phyloP scores from a whole-genome alignment of 2,329 filamentous ascomycete genomes.

The Trichoderma pleuroti region DNA sequence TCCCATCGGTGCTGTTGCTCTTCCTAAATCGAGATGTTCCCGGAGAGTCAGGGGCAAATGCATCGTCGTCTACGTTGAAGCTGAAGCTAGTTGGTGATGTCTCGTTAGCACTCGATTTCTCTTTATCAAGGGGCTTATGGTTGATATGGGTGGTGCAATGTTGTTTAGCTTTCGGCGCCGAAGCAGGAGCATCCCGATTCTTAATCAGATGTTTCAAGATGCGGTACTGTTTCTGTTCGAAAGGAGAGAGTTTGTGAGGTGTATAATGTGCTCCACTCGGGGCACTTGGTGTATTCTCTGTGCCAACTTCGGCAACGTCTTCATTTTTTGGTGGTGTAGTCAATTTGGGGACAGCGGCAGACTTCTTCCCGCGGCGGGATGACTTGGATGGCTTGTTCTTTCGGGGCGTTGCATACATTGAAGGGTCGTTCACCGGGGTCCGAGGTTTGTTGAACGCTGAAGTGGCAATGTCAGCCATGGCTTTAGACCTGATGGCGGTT shows the following conservation, averaged over 20 bases:
- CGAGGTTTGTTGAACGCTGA: not conserved
- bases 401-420: conserved; percentile 45
- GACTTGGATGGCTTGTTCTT: conserved; percentile 20
- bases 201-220: conserved; percentile 38
- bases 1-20: conserved; percentile 53
- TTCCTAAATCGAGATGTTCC: conserved; percentile 42
- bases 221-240: conserved; percentile 40
- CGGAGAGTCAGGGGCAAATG: conserved; percentile 36
- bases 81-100: conserved; percentile 46
- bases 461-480: not conserved
- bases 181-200: conserved; percentile 24
- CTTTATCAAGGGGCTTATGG: conserved; percentile 1
- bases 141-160: not conserved
- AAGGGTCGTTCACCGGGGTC: conserved; percentile 28
- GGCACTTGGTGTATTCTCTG: conserved; percentile 22
- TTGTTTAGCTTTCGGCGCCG: conserved; percentile 20
- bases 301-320: conserved; percentile 20
- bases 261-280: conserved; percentile 33
- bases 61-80: conserved; percentile 44
- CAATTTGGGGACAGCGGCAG: not conserved
- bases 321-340: conserved; percentile 4
- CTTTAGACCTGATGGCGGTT: not conserved
- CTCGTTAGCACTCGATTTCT: conserved; percentile 33
- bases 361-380: conserved; percentile 15
- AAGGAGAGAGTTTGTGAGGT: conserved; percentile 32